Evolutionary conservation across 345 rosid species (phyloP).

Genomic region (Pistacia integerrima): DNA sequence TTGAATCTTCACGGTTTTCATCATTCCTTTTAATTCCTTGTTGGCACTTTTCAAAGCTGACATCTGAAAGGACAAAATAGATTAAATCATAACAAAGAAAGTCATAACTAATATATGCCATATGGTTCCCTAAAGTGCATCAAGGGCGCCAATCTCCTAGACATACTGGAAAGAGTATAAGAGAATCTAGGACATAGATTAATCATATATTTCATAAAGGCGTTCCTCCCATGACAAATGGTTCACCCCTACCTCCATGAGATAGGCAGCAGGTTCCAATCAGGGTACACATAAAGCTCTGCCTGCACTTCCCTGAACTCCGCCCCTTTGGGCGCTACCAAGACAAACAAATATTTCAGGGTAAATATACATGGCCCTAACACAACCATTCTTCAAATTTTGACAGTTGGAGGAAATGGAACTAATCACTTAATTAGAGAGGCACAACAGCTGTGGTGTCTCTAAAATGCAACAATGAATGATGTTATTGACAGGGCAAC

Average conservation of each 20-base stretch:
- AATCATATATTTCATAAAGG: slow-evolving; percentile 11
- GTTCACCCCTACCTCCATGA: slow-evolving; percentile 46
- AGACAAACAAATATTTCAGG: slow-evolving; percentile 32
- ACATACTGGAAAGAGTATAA: background rate
- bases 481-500: slow-evolving; percentile 1
- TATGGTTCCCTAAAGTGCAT: slow-evolving; percentile 5
- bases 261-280: slow-evolving; percentile 59
- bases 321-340: slow-evolving; percentile 41
- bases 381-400: slow-evolving; percentile 2
- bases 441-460: too few species aligned
- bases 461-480: too few species aligned
- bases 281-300: slow-evolving; percentile 37
- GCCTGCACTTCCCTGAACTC: slow-evolving; percentile 40
- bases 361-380: slow-evolving; percentile 25
- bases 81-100: slow-evolving; percentile 3
- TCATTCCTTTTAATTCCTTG: slow-evolving; percentile 98
- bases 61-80: slow-evolving; percentile 56
- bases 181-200: slow-evolving; percentile 9
- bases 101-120: background rate
- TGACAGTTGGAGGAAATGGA: background rate
- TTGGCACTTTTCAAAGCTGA: slow-evolving; percentile 91
- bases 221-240: slow-evolving; percentile 23
- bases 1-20: slow-evolving; percentile 98
- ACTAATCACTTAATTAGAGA: background rate
- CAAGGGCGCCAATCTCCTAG: slow-evolving; percentile 4